phyloP scores from a whole-genome alignment of 1,139 yeast genomes.

The Nakaseomyces glabratus region DNA sequence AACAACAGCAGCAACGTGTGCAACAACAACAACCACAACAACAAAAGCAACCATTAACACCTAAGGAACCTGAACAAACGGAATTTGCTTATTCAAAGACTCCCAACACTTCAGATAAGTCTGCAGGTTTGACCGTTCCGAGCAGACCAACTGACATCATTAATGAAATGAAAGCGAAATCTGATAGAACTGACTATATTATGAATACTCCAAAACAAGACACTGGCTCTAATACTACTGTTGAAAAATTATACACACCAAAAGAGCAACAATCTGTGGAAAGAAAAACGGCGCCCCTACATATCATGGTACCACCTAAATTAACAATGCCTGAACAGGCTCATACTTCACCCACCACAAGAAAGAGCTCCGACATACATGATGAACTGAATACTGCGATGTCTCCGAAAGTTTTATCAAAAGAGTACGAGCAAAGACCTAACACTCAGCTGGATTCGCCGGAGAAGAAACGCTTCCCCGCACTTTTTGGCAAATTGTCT shows the following conservation, averaged over 20 bases:
- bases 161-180: background rate
- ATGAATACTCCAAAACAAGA: background rate
- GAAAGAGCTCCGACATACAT: constrained; percentile 22
- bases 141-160: background rate
- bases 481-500: constrained; percentile 30
- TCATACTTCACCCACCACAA: constrained; percentile 44
- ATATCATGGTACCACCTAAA: constrained; percentile 32
- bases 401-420: constrained; percentile 17
- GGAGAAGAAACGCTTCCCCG: constrained; percentile 28
- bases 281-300: constrained; percentile 19
- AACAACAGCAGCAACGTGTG: constrained; percentile 14
- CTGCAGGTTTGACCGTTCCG: background rate
- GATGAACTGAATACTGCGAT: constrained; percentile 22
- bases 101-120: background rate
- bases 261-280: constrained; percentile 3
- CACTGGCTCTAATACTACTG: background rate
- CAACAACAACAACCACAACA: background rate
- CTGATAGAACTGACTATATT: constrained; percentile 2
- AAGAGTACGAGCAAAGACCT: constrained; percentile 16
- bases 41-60: background rate
- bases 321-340: constrained; percentile 60
- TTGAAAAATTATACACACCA: constrained; percentile 7
- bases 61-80: background rate
- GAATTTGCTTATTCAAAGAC: background rate
- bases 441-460: constrained; percentile 12